These are phyloP conservation scores for Chenopodium quinoa DNA, from an alignment of 148 eudicot species.

Conservation along the genomic window DNA sequence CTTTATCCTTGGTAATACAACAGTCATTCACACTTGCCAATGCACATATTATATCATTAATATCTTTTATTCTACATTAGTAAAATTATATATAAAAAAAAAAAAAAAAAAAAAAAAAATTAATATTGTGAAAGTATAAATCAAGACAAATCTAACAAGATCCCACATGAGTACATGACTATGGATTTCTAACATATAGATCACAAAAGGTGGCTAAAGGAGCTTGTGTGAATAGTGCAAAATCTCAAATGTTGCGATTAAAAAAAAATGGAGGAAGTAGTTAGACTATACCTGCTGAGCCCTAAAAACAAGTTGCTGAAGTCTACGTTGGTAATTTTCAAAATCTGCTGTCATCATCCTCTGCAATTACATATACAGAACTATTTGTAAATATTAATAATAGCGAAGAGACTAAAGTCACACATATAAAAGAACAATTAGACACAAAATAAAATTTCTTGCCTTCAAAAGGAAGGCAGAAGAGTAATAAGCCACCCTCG, in stretches of 20 bases:
- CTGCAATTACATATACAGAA: conserved; percentile 42
- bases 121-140: too few species aligned
- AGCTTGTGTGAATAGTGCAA: background rate
- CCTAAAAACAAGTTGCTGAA: conserved; percentile 83
- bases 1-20: background rate
- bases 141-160: too few species aligned
- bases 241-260: background rate
- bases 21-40: too few species aligned
- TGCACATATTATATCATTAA: too few species aligned
- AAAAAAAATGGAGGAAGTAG: background rate
- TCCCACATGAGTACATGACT: too few species aligned
- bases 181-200: background rate
- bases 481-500: conserved; percentile 97
- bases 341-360: conserved; percentile 99
- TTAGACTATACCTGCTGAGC: conserved; percentile 86
- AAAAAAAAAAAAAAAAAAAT: too few species aligned
- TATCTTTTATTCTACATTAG: too few species aligned
- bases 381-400: conserved; percentile 12
- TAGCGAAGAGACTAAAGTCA: background rate
- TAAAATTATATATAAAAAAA: too few species aligned
- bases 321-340: conserved; percentile 81
- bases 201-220: background rate
- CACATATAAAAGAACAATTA: conserved; percentile 4
- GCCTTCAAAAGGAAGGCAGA: conserved; percentile 96
- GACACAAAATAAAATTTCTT: conserved; percentile 21